phyloP scores from a whole-genome alignment of 2,329 filamentous ascomycete species.

The Sordariomycetes sp. region DNA sequence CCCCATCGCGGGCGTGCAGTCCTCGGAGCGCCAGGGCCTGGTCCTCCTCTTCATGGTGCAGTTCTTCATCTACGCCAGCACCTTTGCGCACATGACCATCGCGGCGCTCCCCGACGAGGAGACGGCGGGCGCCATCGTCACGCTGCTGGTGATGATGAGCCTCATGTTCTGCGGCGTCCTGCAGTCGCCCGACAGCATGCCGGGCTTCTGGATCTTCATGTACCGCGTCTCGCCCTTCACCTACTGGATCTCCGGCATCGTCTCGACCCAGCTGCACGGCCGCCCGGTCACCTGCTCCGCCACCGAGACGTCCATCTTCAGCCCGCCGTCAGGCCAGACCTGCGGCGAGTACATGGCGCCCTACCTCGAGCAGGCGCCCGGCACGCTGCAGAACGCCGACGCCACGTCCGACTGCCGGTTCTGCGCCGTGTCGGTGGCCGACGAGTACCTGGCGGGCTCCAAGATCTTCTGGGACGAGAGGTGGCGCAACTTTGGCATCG shows the following conservation, averaged over 20 bases:
- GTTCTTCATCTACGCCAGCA: slow-evolving; percentile 61
- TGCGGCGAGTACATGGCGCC: slow-evolving; percentile 53
- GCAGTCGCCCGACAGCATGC: slow-evolving; percentile 44
- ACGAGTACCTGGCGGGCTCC: slow-evolving; percentile 42
- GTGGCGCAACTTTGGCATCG: slow-evolving; percentile 61
- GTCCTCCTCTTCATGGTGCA: slow-evolving; percentile 55
- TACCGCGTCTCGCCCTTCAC: slow-evolving; percentile 58
- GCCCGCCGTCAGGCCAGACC: slow-evolving; percentile 49
- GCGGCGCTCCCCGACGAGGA: slow-evolving; percentile 58
- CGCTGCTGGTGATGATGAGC: slow-evolving; percentile 32
- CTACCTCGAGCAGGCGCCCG: slow-evolving; percentile 38
- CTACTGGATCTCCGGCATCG: slow-evolving; percentile 58
- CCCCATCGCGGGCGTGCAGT: slow-evolving; percentile 39
- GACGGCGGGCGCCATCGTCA: slow-evolving; percentile 54
- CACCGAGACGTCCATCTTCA: slow-evolving; percentile 52
- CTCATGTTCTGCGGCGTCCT: slow-evolving; percentile 43
- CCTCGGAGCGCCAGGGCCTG: slow-evolving; percentile 46
- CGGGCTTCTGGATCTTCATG: slow-evolving; percentile 72
- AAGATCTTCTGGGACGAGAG: slow-evolving; percentile 39
- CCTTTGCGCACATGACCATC: slow-evolving; percentile 66
- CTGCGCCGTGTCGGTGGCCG: slow-evolving; percentile 52
- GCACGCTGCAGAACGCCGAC: slow-evolving; percentile 51
- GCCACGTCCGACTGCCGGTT: slow-evolving; percentile 51
- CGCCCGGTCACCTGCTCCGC: slow-evolving; percentile 39
- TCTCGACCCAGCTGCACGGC: slow-evolving; percentile 52